Evolutionary conservation across 495 filamentous ascomycete genomes (phyloP).

Genomic region (Tuber magnatum): DNA sequence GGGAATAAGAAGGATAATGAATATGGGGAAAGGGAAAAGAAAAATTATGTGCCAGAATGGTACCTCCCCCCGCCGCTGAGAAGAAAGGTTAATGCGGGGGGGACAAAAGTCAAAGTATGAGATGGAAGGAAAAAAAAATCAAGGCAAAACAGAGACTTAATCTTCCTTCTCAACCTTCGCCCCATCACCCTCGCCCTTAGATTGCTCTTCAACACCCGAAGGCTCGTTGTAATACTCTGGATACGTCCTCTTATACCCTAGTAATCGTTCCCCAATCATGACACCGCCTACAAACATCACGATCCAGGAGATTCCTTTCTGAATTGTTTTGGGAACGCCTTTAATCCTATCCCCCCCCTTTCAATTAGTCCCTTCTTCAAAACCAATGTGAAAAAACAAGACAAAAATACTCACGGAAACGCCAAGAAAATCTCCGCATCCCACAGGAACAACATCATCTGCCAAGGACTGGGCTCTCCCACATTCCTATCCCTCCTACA

Average conservation of each 20-base stretch:
- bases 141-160: neutral
- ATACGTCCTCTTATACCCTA: conserved; percentile 17
- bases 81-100: neutral
- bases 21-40: neutral
- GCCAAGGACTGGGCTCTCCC: conserved; percentile 17
- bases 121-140: neutral
- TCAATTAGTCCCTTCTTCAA: neutral
- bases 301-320: conserved; percentile 29
- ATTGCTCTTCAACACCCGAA: neutral
- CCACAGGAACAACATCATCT: conserved; percentile 28
- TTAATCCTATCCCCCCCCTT: conserved; percentile 6
- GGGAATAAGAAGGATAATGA: conserved; percentile 10
- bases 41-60: conserved; percentile 1
- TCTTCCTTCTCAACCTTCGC: neutral
- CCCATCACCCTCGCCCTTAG: neutral
- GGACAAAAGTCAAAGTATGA: neutral
- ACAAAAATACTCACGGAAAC: conserved; percentile 20
- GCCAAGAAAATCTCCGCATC: conserved; percentile 17
- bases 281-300: conserved; percentile 24
- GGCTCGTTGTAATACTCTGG: conserved; percentile 16
- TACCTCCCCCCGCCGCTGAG: neutral
- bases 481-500: conserved; percentile 18
- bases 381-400: conserved; percentile 5
- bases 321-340: conserved; percentile 18
- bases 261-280: conserved; percentile 19